Evolutionary conservation across 2,329 filamentous ascomycete species (phyloP), one percentile per base, ranked within the genome.

Genomic region (Colletotrichum sansevieriae): DNA sequence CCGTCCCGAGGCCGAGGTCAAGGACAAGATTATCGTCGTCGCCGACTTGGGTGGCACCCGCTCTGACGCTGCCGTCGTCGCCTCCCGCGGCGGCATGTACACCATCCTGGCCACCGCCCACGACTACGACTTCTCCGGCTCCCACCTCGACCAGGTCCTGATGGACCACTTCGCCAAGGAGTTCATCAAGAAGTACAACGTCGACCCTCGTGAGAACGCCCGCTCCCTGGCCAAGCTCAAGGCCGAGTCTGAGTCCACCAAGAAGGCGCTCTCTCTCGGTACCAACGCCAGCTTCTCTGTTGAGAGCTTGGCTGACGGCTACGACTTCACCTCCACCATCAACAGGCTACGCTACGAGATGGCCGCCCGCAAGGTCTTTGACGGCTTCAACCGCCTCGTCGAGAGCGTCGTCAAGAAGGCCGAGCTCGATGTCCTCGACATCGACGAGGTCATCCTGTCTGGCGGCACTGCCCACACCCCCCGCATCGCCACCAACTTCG

Each of bases 161-260:
- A 92, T 97, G 79, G 95, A 99, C 79, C 91, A 98, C 85, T 98
- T 98, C 75, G 92, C 95, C 75, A 99, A 99, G 87, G 96, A 99
- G 82, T 99, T 99, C 83, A 88, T 96, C 77, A 98, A 99, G 89
- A 97, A 97, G 87, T 89, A 98, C 88, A 91, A 91, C 83, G 89
- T 89, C 66, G 96, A 98, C 80, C 96, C 96, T 22, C 89, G 95
- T 74, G 87, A 91, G 77, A 93, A 96, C 78, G 86, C 91, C 63
- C 91, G 91, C 75, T 92, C 92, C 75, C 83, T 98, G 75, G 95
- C 96, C 70, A 99, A 98, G 87, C 85, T 99, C 73, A 95, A 94
- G 82, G 87, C 94, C 55, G 96, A 98, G 84, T 88, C 94, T 72
- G 96, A 99, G 83, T 88, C 91, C 56, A 91, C 95, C 75, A 98